Conservation (phyloP, 768 basidiomycete species). For the Gymnopilus junonius region DNA sequence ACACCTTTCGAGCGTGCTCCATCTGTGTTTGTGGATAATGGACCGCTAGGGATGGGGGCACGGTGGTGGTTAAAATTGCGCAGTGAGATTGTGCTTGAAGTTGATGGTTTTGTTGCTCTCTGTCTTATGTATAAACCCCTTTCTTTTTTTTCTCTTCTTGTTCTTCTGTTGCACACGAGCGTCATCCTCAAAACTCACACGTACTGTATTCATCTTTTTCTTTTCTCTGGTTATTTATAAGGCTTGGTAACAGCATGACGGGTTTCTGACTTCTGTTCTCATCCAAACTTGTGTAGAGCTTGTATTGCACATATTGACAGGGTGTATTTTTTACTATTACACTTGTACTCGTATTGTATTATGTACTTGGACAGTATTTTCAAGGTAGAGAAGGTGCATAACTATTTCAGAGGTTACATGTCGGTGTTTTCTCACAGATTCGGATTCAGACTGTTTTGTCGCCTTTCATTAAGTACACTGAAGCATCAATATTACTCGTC, state of each 20-base stretch:
- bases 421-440: too few relatives aligned
- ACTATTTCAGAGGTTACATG: too few relatives aligned
- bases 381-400: too few relatives aligned
- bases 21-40: conserved; percentile 50
- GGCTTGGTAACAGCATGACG: not conserved
- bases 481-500: too few relatives aligned
- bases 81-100: not conserved
- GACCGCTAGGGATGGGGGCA: conserved; percentile 45
- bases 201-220: not conserved
- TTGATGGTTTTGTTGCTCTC: not conserved
- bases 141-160: not conserved
- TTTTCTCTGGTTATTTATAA: not conserved
- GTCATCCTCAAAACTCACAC: not conserved
- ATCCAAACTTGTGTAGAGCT: not conserved
- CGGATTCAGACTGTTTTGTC: too few relatives aligned
- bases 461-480: too few relatives aligned
- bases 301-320: not conserved
- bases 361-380: too few relatives aligned
- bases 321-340: not conserved
- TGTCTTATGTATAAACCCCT: not conserved
- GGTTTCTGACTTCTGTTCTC: not conserved
- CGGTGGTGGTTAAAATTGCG: conserved; percentile 49
- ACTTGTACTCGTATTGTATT: not conserved
- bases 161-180: not conserved
- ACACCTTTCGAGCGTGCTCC: conserved; percentile 61